Evolutionary conservation across 2,329 filamentous ascomycete species (phyloP).

Genomic region (Kalmusia sp.): DNA sequence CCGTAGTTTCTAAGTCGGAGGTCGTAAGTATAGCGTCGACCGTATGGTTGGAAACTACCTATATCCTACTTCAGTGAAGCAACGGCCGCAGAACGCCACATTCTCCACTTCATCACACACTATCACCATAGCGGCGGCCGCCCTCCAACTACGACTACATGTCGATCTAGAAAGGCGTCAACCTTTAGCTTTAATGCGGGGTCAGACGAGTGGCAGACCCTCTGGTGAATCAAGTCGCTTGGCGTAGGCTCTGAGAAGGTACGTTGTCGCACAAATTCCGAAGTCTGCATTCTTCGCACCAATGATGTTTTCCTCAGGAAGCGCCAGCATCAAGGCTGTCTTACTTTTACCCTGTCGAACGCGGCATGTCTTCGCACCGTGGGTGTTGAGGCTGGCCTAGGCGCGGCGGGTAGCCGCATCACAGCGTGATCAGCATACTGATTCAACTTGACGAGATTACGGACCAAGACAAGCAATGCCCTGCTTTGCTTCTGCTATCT

Average conservation of each 20-base stretch:
- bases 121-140: slow-evolving; percentile 10
- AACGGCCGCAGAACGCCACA: slow-evolving; percentile 32
- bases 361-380: slow-evolving; percentile 17
- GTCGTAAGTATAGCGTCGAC: slow-evolving; percentile 30
- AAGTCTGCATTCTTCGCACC: slow-evolving; percentile 35
- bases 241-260: slow-evolving; percentile 25
- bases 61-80: slow-evolving; percentile 30
- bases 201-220: slow-evolving; percentile 27
- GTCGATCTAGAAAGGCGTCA: slow-evolving; percentile 29
- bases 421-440: slow-evolving; percentile 22
- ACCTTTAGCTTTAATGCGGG: slow-evolving; percentile 35
- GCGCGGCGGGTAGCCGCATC: slow-evolving; percentile 35
- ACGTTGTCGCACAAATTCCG: slow-evolving; percentile 27
- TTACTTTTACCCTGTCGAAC: slow-evolving; percentile 24
- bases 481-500: background rate
- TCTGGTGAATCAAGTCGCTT: slow-evolving; percentile 30
- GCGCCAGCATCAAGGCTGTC: slow-evolving; percentile 19
- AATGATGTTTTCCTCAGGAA: slow-evolving; percentile 26
- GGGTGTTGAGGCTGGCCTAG: slow-evolving; percentile 21
- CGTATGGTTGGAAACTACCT: slow-evolving; percentile 41
- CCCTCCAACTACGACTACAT: slow-evolving; percentile 14
- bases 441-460: background rate
- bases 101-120: slow-evolving; percentile 26
- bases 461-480: background rate
- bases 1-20: slow-evolving; percentile 32